Conservation (phyloP, 257 asterid species). For the Cruciata laevipes region DNA sequence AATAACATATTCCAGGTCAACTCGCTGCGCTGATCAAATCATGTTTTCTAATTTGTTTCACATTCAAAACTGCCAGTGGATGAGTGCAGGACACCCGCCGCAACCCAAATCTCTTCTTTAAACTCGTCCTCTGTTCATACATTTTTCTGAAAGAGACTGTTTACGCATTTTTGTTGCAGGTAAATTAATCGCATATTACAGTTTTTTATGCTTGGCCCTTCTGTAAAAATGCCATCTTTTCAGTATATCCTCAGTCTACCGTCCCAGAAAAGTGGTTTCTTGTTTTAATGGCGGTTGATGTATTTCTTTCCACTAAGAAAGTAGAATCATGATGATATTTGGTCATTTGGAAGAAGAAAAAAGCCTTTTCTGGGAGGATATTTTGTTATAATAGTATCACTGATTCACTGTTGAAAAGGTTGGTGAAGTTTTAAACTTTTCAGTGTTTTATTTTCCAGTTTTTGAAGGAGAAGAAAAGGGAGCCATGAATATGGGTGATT, state of each 20-base stretch:
- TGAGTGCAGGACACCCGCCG: too few species aligned
- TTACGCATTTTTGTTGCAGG: background rate
- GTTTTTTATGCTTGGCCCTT: background rate
- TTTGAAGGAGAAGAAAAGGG: slow-evolving; percentile 12
- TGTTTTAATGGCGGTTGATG: background rate
- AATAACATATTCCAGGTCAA: too few species aligned
- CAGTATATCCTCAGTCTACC: background rate
- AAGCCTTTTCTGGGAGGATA: background rate
- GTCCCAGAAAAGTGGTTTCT: background rate
- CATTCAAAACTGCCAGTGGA: too few species aligned
- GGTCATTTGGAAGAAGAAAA: too few species aligned
- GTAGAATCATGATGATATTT: background rate
- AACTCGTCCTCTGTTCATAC: background rate
- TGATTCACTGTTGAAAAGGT: background rate
- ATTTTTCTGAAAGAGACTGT: background rate
- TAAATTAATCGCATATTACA: background rate
- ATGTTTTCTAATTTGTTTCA: too few species aligned
- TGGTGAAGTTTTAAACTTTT: background rate
- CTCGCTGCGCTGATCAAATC: too few species aligned
- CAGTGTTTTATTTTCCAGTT: background rate
- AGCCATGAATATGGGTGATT: slow-evolving; percentile 18
- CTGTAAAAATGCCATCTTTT: background rate
- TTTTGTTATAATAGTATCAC: background rate
- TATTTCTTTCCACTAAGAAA: background rate
- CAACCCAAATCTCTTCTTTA: too few species aligned